phyloP scores from a whole-genome alignment of 2,329 filamentous ascomycete genomes.

The Fusarium poae region DNA sequence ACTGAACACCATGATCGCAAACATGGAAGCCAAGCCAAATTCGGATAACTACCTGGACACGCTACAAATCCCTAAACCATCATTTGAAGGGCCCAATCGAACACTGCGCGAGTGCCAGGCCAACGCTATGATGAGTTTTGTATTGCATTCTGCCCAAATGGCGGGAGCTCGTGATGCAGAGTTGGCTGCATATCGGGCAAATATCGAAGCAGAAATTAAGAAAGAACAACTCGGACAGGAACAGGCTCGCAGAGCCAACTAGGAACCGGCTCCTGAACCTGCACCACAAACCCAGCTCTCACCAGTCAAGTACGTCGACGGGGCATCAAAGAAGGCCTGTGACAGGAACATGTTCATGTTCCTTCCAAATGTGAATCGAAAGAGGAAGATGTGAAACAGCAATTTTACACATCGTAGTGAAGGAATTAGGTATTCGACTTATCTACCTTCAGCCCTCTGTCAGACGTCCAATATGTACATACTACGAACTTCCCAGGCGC shows the following conservation, averaged over 20 bases:
- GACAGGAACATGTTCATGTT: conserved; percentile 40
- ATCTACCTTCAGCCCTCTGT: conserved; percentile 51
- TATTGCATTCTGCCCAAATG: conserved; percentile 35
- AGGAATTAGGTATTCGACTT: conserved; percentile 49
- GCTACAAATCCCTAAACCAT: conserved; percentile 28
- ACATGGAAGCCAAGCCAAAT: conserved; percentile 46
- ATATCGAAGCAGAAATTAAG: conserved; percentile 45
- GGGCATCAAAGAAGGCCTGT: conserved; percentile 1
- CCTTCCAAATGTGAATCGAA: conserved; percentile 32
- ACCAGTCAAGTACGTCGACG: conserved; percentile 26
- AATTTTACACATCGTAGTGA: conserved; percentile 35
- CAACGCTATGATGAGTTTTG: conserved; percentile 39
- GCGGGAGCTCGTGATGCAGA: conserved; percentile 47
- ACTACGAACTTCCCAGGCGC: conserved; percentile 51
- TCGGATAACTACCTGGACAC: background rate
- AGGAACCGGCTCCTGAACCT: conserved; percentile 30
- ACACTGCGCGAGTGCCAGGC: conserved; percentile 45
- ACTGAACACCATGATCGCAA: conserved; percentile 48
- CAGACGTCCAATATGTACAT: conserved; percentile 58
- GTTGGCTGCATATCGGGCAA: conserved; percentile 19
- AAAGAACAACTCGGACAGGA: conserved; percentile 33
- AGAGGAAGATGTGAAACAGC: conserved; percentile 10
- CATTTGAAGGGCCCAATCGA: conserved; percentile 29
- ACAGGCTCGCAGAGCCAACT: conserved; percentile 34
- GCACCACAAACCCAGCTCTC: conserved; percentile 2